Evolutionary conservation across 352 stramenopile genomes (phyloP), one percentile per base, ranked within the genome.

Genomic region (Pythium monospermum): DNA sequence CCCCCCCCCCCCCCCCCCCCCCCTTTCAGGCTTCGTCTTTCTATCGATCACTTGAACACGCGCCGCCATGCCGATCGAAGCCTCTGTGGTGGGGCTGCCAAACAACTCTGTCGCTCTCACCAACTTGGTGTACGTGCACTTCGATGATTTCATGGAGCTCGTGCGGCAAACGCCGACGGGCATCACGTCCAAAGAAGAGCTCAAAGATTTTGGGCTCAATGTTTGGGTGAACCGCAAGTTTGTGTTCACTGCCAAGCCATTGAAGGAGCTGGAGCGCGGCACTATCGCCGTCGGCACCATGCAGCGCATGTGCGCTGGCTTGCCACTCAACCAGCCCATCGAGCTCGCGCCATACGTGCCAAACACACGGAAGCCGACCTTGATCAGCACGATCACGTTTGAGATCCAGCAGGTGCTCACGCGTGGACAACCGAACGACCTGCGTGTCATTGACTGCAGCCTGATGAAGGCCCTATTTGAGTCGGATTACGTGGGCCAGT

Each of bases 221-320:
- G 68, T 91, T 21, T 93, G 81, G 80, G 61, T 91, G 23, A 88
- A 90, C 60, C 64, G 64, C 66, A 90, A 90, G 66, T 93, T 82
- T 43, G 80, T 91, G 2, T 78, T 93, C 58, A 66, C 77, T n/a
- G 69, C 72, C 23, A 87, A 85, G 57, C 80, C 80, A 25, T 68
- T 88, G 43, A 85, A 83, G 53, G 66, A 91, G 23, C 71, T 88
- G 22, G 47, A 72, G 40, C 56, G 50, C 22, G 77, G 79, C 32
- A 58, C 66, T 18, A 65, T 93, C 36, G 83, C 76, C 16, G 80
- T 91, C 41, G 83, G 83, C 15, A 77, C 62, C 30, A 81, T 93
- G 66, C 83, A 93, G 57, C 77, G 83, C 51, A 82, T 89, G 68
- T 91, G 83, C 53, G 66, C 81, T 10, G 71, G 80, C 0, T 60